phyloP scores from a whole-genome alignment of 768 basidiomycete species.

The Goffeauzyma gilvescens region DNA sequence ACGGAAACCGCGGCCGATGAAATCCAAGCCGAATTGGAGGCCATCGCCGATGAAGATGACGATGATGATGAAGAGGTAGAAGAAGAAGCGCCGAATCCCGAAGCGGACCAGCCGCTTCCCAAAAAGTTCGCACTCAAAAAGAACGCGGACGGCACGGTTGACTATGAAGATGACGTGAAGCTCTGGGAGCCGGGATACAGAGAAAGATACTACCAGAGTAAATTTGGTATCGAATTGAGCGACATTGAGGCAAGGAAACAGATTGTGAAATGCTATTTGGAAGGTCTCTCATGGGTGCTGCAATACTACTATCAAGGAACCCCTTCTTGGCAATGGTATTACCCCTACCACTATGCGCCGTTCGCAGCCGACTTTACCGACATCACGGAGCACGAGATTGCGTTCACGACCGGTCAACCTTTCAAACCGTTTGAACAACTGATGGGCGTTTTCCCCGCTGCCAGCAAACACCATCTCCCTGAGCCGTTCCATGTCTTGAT shows the following conservation, averaged over 20 bases:
- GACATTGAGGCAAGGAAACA: slow-evolving; percentile 53
- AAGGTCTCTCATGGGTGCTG: slow-evolving; percentile 88
- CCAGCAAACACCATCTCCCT: slow-evolving; percentile 80
- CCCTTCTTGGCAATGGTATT: slow-evolving; percentile 92
- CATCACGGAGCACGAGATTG: slow-evolving; percentile 55
- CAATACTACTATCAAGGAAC: slow-evolving; percentile 92
- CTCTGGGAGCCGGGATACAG: slow-evolving; percentile 92
- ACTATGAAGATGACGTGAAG: slow-evolving; percentile 85
- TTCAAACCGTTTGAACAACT: slow-evolving; percentile 96
- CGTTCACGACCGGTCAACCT: slow-evolving; percentile 61
- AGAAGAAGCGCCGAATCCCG: slow-evolving; percentile 27
- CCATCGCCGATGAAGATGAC: slow-evolving; percentile 29
- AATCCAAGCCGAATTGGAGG: slow-evolving; percentile 35
- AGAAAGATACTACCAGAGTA: slow-evolving; percentile 82
- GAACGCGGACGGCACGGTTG: slow-evolving; percentile 77
- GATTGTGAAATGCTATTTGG: slow-evolving; percentile 70
- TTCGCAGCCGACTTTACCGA: slow-evolving; percentile 87
- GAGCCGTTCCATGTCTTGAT: slow-evolving; percentile 67
- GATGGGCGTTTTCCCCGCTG: slow-evolving; percentile 93
- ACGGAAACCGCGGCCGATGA: slow-evolving; percentile 1
- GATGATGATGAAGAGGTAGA: slow-evolving; percentile 27
- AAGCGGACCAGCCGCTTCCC: slow-evolving; percentile 31
- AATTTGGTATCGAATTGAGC: slow-evolving; percentile 59
- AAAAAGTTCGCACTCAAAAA: slow-evolving; percentile 48
- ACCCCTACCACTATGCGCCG: slow-evolving; percentile 94